Percentiles rank a stretch among this genome's conserved stretches.
These are phyloP conservation scores for Cyathus striatus DNA, from an alignment of 768 basidiomycete species.

Conservation along the genomic window DNA sequence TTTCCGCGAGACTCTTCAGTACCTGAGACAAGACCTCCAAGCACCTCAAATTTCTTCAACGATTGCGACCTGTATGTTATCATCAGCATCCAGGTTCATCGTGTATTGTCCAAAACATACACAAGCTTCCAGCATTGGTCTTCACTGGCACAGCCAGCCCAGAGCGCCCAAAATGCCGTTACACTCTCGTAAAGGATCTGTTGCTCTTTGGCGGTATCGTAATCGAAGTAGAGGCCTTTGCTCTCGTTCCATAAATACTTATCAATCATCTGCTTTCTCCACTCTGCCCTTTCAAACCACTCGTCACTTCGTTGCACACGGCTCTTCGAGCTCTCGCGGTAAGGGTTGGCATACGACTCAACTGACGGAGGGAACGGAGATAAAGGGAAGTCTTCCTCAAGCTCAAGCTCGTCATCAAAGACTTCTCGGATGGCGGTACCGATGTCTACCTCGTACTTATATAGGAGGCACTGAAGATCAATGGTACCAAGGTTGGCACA, in stretches of 20 bases:
- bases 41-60: slow-evolving; percentile 92
- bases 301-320: slow-evolving; percentile 74
- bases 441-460: slow-evolving; percentile 98
- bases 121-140: slow-evolving; percentile 92
- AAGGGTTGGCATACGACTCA: slow-evolving; percentile 60
- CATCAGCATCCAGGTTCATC: too few species aligned
- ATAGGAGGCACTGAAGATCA: slow-evolving; percentile 91
- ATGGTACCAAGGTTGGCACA: slow-evolving; percentile 97
- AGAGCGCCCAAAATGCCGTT: slow-evolving; percentile 94
- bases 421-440: slow-evolving; percentile 96
- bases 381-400: slow-evolving; percentile 89
- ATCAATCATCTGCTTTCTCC: slow-evolving; percentile 82
- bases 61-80: slow-evolving; percentile 83
- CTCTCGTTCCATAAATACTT: slow-evolving; percentile 96
- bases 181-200: slow-evolving; percentile 95
- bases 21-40: slow-evolving; percentile 92
- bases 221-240: slow-evolving; percentile 92
- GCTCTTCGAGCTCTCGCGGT: slow-evolving; percentile 52
- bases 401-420: slow-evolving; percentile 86
- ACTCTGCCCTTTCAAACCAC: slow-evolving; percentile 90
- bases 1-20: slow-evolving; percentile 95
- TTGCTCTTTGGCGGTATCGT: slow-evolving; percentile 86
- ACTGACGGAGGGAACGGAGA: slow-evolving; percentile 87
- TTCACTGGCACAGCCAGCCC: slow-evolving; percentile 97
- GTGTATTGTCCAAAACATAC: slow-evolving; percentile 58